A percentile compares a stretch with the other conserved stretches of the same genome.
These are phyloP conservation scores for Fusarium multiceps DNA, from an alignment of 2,329 filamentous ascomycete species.

Conservation along the genomic window DNA sequence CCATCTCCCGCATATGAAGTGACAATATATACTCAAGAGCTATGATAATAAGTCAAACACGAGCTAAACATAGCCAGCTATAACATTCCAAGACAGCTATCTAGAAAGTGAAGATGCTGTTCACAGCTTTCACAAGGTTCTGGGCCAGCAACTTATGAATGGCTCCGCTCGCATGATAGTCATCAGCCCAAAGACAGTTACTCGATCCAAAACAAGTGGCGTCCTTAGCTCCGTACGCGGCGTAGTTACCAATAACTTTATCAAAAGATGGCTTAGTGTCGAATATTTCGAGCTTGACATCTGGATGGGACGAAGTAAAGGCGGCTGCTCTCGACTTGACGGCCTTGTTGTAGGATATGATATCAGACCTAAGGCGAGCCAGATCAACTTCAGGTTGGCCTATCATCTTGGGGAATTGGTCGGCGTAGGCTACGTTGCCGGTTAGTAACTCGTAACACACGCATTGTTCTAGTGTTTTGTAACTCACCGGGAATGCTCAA, in stretches of 20 bases:
- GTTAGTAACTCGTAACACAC: background rate
- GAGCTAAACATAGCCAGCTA: background rate
- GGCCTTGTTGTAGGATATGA: slow-evolving; percentile 29
- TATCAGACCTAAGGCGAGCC: slow-evolving; percentile 15
- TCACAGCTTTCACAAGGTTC: slow-evolving; percentile 16
- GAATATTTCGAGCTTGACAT: slow-evolving; percentile 20
- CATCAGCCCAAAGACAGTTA: slow-evolving; percentile 35
- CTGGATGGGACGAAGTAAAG: slow-evolving; percentile 15
- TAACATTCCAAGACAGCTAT: background rate
- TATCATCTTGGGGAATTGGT: slow-evolving; percentile 31
- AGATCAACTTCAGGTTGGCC: slow-evolving; percentile 21
- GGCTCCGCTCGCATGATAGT: slow-evolving; percentile 33
- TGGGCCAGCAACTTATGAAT: slow-evolving; percentile 36
- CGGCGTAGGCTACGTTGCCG: slow-evolving; percentile 4
- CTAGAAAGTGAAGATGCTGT: background rate
- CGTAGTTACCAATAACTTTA: slow-evolving; percentile 10
- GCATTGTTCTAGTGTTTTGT: accelerated
- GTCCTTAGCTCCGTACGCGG: slow-evolving; percentile 30
- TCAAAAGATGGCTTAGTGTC: slow-evolving; percentile 31
- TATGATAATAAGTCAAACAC: background rate
- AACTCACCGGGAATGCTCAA: slow-evolving; percentile 22
- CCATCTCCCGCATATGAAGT: background rate
- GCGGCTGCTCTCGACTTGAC: slow-evolving; percentile 9
- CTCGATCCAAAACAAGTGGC: slow-evolving; percentile 29
- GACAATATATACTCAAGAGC: background rate